These are phyloP conservation scores for Clitopilus hobsonii DNA, from an alignment of 768 basidiomycete species.

Conservation along the genomic window DNA sequence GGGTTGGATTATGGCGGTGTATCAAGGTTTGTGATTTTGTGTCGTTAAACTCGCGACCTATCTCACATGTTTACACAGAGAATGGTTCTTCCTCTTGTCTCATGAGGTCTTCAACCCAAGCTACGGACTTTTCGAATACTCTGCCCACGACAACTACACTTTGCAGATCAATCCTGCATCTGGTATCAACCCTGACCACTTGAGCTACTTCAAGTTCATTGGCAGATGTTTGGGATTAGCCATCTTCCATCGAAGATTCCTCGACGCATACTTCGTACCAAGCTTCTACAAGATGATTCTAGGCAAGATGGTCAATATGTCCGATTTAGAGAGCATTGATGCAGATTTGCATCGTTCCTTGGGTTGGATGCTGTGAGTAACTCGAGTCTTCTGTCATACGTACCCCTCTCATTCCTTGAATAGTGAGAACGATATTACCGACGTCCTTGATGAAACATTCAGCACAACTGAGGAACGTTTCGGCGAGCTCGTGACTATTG, in stretches of 20 bases:
- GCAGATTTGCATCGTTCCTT: slow-evolving; percentile 66
- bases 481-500: slow-evolving; percentile 64
- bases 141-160: slow-evolving; percentile 75
- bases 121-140: slow-evolving; percentile 81
- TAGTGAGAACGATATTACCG: slow-evolving; percentile 75
- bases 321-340: slow-evolving; percentile 68
- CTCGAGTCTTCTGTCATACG: background rate
- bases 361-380: slow-evolving; percentile 68
- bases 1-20: slow-evolving; percentile 78
- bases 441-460: slow-evolving; percentile 70
- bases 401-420: background rate
- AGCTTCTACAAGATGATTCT: slow-evolving; percentile 81
- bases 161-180: slow-evolving; percentile 77
- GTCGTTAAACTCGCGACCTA: slow-evolving; percentile 1
- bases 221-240: slow-evolving; percentile 71
- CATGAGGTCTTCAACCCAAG: slow-evolving; percentile 82
- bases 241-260: slow-evolving; percentile 73
- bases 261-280: slow-evolving; percentile 76
- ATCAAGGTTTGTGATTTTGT: slow-evolving; percentile 57
- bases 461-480: slow-evolving; percentile 70
- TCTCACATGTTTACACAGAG: slow-evolving; percentile 35
- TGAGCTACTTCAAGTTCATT: slow-evolving; percentile 81
- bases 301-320: slow-evolving; percentile 50
- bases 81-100: slow-evolving; percentile 84
- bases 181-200: slow-evolving; percentile 70